Evolutionary conservation across 768 basidiomycete species (phyloP).

Genomic region (Rhizopogon vulgaris): DNA sequence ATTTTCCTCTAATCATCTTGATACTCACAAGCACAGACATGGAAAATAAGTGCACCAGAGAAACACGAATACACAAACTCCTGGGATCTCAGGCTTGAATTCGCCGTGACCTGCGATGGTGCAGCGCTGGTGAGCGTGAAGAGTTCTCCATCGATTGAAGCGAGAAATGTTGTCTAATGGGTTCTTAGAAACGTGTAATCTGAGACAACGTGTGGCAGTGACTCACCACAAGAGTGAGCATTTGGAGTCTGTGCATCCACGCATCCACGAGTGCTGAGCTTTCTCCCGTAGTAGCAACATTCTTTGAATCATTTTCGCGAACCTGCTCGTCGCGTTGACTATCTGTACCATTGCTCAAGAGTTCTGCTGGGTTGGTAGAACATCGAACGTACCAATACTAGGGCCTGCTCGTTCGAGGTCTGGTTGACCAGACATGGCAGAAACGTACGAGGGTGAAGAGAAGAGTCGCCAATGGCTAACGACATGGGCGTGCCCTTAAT

Average conservation of each 20-base stretch:
- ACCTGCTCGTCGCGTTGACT: not conserved
- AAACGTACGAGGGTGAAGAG: constrained; percentile 24
- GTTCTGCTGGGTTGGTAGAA: not conserved
- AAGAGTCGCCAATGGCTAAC: no score
- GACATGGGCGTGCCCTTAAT: no score
- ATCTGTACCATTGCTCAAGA: not conserved
- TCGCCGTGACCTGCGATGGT: constrained; percentile 13
- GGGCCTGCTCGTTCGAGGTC: not conserved
- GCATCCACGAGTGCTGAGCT: constrained; percentile 14
- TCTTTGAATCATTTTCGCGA: not conserved
- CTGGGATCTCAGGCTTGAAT: constrained; percentile 5
- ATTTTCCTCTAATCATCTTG: not conserved
- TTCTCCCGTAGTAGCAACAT: not conserved
- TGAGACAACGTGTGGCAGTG: not conserved
- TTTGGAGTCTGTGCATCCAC: constrained; percentile 23
- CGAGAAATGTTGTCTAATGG: constrained; percentile 22
- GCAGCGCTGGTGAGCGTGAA: constrained; percentile 18
- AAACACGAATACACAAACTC: constrained; percentile 24
- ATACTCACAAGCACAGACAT: constrained; percentile 22
- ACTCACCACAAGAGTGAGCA: constrained; percentile 23
- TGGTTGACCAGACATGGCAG: constrained; percentile 1
- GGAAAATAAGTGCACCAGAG: constrained; percentile 24
- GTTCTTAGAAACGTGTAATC: not conserved
- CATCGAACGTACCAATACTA: not conserved
- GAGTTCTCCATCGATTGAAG: constrained; percentile 21